These are phyloP conservation scores for Trametes pubescens DNA, from an alignment of 1,284 basidiomycete species.

Conservation along the genomic window DNA sequence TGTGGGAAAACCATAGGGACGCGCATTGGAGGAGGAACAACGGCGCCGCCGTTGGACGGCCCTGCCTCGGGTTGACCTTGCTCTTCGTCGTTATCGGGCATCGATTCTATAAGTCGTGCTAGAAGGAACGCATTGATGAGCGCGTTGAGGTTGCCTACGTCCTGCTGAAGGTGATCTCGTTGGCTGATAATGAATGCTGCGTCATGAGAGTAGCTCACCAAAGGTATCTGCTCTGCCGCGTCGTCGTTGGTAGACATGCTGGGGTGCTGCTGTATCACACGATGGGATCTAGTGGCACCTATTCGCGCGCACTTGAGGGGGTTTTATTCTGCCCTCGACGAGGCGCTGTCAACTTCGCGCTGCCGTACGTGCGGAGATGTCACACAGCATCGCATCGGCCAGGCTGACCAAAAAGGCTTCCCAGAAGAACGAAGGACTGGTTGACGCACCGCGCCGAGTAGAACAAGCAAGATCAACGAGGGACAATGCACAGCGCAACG, in stretches of 20 bases:
- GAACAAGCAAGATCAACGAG: neutral
- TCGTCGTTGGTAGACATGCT: constrained; percentile 2
- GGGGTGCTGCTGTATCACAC: neutral
- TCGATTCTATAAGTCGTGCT: neutral
- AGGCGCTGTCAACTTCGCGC: neutral
- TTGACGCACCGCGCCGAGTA: neutral
- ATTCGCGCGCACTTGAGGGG: neutral
- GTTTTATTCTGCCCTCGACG: neutral
- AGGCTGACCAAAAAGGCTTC: no score
- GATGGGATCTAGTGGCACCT: neutral
- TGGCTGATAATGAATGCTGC: no score
- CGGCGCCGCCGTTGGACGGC: neutral
- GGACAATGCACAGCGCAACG: neutral
- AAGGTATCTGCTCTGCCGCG: neutral
- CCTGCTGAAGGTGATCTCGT: neutral
- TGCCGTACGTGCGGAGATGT: neutral
- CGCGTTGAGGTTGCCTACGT: neutral
- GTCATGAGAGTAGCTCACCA: neutral
- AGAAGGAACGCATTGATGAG: neutral
- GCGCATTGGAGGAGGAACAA: neutral
- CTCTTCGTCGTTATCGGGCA: neutral
- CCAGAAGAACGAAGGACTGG: no score
- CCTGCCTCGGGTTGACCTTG: neutral
- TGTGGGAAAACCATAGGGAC: neutral
- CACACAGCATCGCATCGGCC: neutral